These are phyloP conservation scores for Ceratocystiopsis brevicomis DNA, from an alignment of 2,329 filamentous ascomycete genomes.

Conservation along the genomic window DNA sequence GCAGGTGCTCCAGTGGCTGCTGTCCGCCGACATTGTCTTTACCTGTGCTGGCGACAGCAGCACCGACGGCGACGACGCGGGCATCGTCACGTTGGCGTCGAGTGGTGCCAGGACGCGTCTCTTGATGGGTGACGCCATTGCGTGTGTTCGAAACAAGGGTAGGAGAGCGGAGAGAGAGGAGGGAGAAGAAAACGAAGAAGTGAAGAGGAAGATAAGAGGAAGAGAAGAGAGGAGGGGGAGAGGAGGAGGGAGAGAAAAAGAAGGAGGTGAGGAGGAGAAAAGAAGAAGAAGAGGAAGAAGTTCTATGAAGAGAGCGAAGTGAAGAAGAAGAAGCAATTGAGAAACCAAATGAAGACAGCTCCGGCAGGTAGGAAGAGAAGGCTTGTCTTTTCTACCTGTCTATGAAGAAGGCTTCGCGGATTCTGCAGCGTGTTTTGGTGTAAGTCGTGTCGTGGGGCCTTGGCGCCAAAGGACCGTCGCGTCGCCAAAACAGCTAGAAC, in stretches of 20 bases:
- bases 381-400: neutral
- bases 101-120: slow-evolving; percentile 29
- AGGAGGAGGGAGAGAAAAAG: neutral
- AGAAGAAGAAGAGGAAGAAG: neutral
- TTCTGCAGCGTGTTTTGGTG: no score
- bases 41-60: no score
- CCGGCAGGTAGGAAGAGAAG: neutral
- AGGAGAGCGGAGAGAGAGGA: no score
- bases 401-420: no score
- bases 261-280: neutral
- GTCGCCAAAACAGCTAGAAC: neutral
- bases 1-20: neutral
- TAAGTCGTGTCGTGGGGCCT: neutral
- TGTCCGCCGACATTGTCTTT: neutral
- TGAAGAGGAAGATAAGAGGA: neutral
- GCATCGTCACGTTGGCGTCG: slow-evolving; percentile 24
- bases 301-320: neutral
- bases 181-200: neutral
- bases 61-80: slow-evolving; percentile 10
- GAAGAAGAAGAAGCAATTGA: neutral
- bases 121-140: slow-evolving; percentile 20
- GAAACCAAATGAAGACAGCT: neutral
- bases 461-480: neutral
- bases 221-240: neutral
- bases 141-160: neutral